phyloP scores from a whole-genome alignment of 768 basidiomycete genomes.

The Rhizopogon vesiculosus region DNA sequence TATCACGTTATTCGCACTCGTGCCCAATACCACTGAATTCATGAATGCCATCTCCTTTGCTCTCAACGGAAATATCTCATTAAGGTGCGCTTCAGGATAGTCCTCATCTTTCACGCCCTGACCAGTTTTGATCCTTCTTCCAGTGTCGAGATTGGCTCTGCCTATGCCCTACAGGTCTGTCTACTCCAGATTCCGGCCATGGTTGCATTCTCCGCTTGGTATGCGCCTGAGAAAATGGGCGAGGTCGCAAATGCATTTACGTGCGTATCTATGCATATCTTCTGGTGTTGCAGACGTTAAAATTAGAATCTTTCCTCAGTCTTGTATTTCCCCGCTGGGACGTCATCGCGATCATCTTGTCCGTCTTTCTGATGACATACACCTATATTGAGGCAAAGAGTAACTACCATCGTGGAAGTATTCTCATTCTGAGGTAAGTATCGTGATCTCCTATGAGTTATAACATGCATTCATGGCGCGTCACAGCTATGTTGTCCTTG shows the following conservation, averaged over 20 bases:
- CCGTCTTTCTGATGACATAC: conserved; percentile 97
- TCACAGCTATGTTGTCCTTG: conserved; percentile 83
- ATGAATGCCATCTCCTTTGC: conserved; percentile 99
- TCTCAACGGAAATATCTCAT: conserved; percentile 91
- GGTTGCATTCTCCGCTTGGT: conserved; percentile 98
- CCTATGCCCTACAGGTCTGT: conserved; percentile 97
- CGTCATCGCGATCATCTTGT: conserved; percentile 88
- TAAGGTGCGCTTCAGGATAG: conserved; percentile 57
- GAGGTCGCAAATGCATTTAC: conserved; percentile 89
- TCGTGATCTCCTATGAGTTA: too few relatives aligned
- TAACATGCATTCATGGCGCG: background rate
- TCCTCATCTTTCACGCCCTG: background rate
- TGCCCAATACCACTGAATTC: conserved; percentile 98
- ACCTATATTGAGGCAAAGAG: conserved; percentile 99
- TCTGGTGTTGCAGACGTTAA: background rate
- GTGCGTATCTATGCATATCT: conserved; percentile 45
- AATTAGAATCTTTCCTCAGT: conserved; percentile 34
- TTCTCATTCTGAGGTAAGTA: conserved; percentile 82
- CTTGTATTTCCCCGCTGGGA: conserved; percentile 99
- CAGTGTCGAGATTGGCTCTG: conserved; percentile 99
- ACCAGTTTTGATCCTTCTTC: conserved; percentile 1
- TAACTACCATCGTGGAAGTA: conserved; percentile 96
- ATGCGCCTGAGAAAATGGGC: conserved; percentile 82
- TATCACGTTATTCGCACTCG: conserved; percentile 92
- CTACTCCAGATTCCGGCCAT: conserved; percentile 96